Base-by-base conservation (phyloP, 1,284 basidiomycete species). In the Ceratobasidium sp. region DNA sequence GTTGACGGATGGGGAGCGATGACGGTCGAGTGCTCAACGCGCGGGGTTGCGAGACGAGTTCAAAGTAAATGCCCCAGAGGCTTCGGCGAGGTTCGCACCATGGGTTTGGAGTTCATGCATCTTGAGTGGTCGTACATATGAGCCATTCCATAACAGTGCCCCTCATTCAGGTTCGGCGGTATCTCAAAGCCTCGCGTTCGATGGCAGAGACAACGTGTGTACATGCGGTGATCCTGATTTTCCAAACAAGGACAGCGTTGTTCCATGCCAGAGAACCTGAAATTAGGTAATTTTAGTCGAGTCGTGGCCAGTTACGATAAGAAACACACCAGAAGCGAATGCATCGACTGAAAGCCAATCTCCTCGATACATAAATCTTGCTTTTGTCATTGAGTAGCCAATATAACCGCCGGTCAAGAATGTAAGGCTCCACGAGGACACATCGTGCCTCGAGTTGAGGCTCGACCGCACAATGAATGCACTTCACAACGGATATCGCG, bases 101-200 rank as follows among this genome's bases (percentile, higher is more conserved):
- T 57, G 38, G 43, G 52, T 69, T 58, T 69, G 66, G 54, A 47
- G 52, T 57, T 47, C 52, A 69, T 69, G 66, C 66, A 69, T 57
- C 54, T 52, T 52, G 66, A 69, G 43, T 52, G 35, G 38, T 43
- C 35, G 52, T 16, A 50, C 66, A 69, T 69, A 69, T 57, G 66
- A 69, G 47, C 66, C 52, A 69, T 69, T 43, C 66, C 66, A 69
- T 57, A 55, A 57, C 47, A 23, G 66, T 43, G 30, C 43, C 30
- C 49, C 49, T 52, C 49, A 26, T 52, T 61, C 58, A 61, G 54
- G 61, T 46, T 57, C 66, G 38, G 66, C 66, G 66, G 66, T 69
- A 69, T 69, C 66, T 69, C 66, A 69, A 69, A 69, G 66, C 49
- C 66, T 69, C 66, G 64, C 54, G 66, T 69, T 69, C 43, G 66